Conservation (phyloP, 1,284 basidiomycete genomes). For the Irpex sp. region DNA sequence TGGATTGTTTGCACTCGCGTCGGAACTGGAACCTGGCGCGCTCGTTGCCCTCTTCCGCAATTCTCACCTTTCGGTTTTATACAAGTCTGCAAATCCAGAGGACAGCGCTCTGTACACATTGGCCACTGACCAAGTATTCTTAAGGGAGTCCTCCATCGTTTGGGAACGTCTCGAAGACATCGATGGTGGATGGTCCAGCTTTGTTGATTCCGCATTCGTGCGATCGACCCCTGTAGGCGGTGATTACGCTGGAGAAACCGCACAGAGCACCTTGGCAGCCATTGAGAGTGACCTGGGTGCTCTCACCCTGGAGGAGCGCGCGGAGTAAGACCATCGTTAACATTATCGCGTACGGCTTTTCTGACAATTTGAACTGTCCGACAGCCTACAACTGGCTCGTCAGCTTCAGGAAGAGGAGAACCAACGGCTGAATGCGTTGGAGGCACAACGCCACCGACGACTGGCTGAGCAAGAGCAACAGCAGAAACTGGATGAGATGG, state of each 20-base stretch:
- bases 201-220: constrained; percentile 69
- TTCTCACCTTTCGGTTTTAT: constrained; percentile 85
- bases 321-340: constrained; percentile 40
- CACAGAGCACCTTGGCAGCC: constrained; percentile 49
- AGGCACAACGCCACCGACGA: constrained; percentile 36
- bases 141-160: constrained; percentile 72
- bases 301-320: constrained; percentile 41
- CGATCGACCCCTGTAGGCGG: constrained; percentile 69
- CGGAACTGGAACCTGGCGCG: constrained; percentile 47
- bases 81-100: constrained; percentile 45
- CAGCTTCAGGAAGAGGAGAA: constrained; percentile 78
- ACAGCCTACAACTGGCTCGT: constrained; percentile 59
- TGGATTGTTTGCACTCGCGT: constrained; percentile 68
- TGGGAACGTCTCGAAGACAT: constrained; percentile 91
- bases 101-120: constrained; percentile 69
- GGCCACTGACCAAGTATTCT: constrained; percentile 80
- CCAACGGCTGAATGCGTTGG: constrained; percentile 37
- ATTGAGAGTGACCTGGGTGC: constrained; percentile 23
- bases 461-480: constrained; percentile 24
- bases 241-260: constrained; percentile 73
- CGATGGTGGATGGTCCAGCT: constrained; percentile 72
- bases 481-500: constrained; percentile 26
- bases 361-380: background rate
- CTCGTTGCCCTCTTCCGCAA: constrained; percentile 84
- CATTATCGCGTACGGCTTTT: background rate